Base-by-base conservation (phyloP, 805 yeast genomes). In the Wickerhamiella australiensis region DNA sequence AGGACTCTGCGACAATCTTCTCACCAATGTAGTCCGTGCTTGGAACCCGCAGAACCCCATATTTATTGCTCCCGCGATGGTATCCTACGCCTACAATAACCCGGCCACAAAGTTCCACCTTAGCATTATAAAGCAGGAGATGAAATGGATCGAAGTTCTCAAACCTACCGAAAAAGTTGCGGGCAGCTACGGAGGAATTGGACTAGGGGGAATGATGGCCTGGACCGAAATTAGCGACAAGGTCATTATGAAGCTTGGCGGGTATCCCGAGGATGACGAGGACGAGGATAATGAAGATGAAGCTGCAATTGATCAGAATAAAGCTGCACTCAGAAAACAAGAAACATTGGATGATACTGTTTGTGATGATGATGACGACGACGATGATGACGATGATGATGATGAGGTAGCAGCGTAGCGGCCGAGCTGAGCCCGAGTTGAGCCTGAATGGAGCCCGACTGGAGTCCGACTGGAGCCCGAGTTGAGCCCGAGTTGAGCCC, bases 161-260 rank as follows among this genome's bases (percentile, higher is more conserved):
- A 82, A 81, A 63, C 98, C 98, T 0, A 86, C 87, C 21, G 98
- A 90, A 65, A 90, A 90, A 65, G 95, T 90, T 5, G 79, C 83
- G 61, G 86, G 94, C 50, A 76, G 85, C 38, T 86, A 88, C 68
- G 97, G 98, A 53, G 97, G 90, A 59, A 87, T 92, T 52, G 97
- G 97, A n/a, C 83, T 92, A 86, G 97, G 98, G 45, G 97, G 98
- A 49, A 92, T 92, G 97, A 82, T 88, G 81, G 97, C 92, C 59
- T 86, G 94, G 78, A 83, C 85, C 63, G 96, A 88, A 63, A 82
- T 92, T 58, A 95, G 87, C 17, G 94, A 87, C 61, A 78, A 79
- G 58, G 73, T 85, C 45, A 94, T 84, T 18, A 71, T 79, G 65
- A 82, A 80, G 61, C 68, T 87, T 55, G 77, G 80, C 55, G 73